Conservation (phyloP, 1,284 basidiomycete species). For the Abortiporus biennis region DNA sequence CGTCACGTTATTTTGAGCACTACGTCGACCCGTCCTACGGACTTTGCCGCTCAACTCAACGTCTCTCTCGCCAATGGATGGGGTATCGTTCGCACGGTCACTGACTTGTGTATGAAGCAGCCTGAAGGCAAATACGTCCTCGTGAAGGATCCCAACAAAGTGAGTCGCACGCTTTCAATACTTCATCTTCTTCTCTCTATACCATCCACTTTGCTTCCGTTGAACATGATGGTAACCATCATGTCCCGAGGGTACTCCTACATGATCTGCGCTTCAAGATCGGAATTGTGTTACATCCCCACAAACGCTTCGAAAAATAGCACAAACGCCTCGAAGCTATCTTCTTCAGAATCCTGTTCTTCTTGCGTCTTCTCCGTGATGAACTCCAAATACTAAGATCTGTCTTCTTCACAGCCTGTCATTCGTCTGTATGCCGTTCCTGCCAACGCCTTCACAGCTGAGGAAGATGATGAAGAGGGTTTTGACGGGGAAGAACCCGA, state of each 20-base stretch:
- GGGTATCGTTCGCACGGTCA: slow-evolving; percentile 95
- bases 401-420: slow-evolving; percentile 59
- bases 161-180: slow-evolving; percentile 31
- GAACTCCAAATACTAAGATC: slow-evolving; percentile 3
- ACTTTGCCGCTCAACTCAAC: slow-evolving; percentile 95
- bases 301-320: no score
- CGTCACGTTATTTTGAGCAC: slow-evolving; percentile 96
- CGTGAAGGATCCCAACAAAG: slow-evolving; percentile 95
- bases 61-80: slow-evolving; percentile 95
- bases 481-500: slow-evolving; percentile 50
- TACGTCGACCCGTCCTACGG: slow-evolving; percentile 89
- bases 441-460: slow-evolving; percentile 72
- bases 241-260: no score
- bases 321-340: neutral
- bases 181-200: neutral
- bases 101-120: slow-evolving; percentile 90
- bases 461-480: slow-evolving; percentile 50
- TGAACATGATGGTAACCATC: no score
- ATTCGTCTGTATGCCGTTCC: slow-evolving; percentile 94
- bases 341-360: neutral
- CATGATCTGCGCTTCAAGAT: no score
- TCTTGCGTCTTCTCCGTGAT: slow-evolving; percentile 1
- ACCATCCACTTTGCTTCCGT: neutral
- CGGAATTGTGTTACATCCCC: no score
- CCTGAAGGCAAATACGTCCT: slow-evolving; percentile 95